Evolutionary conservation across 441 rosid species (phyloP).

Genomic region (Theobroma grandiflorum): DNA sequence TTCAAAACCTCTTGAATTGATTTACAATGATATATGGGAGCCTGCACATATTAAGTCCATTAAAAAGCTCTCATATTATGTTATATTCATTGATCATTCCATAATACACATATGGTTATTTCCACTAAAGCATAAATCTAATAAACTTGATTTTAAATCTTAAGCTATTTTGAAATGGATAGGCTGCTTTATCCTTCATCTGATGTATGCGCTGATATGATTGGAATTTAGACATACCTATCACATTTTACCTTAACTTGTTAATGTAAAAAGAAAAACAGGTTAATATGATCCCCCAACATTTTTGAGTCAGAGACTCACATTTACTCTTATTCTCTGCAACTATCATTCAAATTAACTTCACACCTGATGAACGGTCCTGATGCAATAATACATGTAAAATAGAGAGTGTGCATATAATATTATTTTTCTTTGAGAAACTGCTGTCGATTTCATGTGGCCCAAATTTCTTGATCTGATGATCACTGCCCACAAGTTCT

Average conservation of each 20-base stretch:
- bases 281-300: too few relatives aligned
- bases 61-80: neutral
- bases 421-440: neutral
- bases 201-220: neutral
- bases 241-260: neutral
- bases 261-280: too few relatives aligned
- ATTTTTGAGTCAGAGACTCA: too few relatives aligned
- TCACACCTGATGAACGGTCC: too few relatives aligned
- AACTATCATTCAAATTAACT: too few relatives aligned
- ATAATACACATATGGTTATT: neutral
- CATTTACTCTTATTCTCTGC: too few relatives aligned
- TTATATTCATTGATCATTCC: conserved; percentile 3
- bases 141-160: too few relatives aligned
- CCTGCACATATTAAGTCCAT: too few relatives aligned
- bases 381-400: too few relatives aligned
- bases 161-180: too few relatives aligned
- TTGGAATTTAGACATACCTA: neutral
- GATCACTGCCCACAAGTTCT: neutral
- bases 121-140: neutral
- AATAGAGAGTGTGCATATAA: too few relatives aligned
- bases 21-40: neutral
- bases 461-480: neutral
- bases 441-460: neutral
- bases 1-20: neutral
- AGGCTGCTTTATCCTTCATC: too few relatives aligned